Evolutionary conservation across 768 basidiomycete species (phyloP).

Genomic region (Peribolospora kevripleyi): DNA sequence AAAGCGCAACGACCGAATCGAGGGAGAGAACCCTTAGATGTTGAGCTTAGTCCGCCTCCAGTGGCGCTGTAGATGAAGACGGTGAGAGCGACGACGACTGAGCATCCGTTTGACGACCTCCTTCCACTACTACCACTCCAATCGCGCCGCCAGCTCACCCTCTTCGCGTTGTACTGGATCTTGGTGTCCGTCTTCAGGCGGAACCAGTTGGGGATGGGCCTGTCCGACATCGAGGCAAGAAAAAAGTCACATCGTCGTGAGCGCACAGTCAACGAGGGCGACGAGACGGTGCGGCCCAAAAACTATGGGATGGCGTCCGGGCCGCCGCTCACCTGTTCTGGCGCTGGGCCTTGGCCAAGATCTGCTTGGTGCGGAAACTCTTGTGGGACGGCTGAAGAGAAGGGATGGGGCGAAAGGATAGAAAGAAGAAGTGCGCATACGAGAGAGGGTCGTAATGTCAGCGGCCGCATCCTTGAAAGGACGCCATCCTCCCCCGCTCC

Average conservation of each 20-base stretch:
- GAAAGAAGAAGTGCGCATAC: not conserved
- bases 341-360: conserved; percentile 78
- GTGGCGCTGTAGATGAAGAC: conserved; percentile 56
- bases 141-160: not conserved
- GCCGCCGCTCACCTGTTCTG: conserved; percentile 54
- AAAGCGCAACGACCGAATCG: too few relatives aligned
- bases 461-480: too few relatives aligned
- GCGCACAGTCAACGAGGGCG: not conserved
- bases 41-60: conserved; percentile 99
- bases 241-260: not conserved
- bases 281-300: not conserved
- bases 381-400: conserved; percentile 80
- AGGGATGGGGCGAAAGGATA: not conserved
- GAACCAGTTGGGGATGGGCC: conserved; percentile 99
- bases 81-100: conserved; percentile 18
- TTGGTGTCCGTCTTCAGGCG: conserved; percentile 85
- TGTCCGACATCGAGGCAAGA: conserved; percentile 14
- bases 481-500: too few relatives aligned
- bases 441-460: too few relatives aligned
- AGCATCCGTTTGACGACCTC: not conserved
- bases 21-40: conserved; percentile 30
- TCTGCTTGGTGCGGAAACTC: conserved; percentile 88
- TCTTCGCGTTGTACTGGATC: conserved; percentile 32
- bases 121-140: not conserved
- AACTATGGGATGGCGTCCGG: conserved; percentile 11